Evolutionary conservation across 805 yeast species (phyloP), one percentile per base, ranked within the genome.

Genomic region (Yarrowia divulgata): DNA sequence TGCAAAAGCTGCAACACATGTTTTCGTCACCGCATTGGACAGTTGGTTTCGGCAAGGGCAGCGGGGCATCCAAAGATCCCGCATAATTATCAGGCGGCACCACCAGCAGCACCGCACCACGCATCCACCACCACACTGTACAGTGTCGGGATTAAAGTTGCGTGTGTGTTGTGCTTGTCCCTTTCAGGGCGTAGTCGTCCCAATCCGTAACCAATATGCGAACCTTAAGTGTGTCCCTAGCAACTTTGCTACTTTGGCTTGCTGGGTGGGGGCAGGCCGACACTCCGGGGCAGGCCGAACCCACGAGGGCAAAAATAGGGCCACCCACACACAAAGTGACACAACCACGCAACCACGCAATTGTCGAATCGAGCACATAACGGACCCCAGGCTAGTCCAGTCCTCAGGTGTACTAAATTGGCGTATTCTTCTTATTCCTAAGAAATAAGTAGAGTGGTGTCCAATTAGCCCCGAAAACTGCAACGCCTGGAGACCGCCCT

Each of bases 161-260:
- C 37, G 16, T 10, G 40, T 18, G n/a, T 58, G 64, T 58, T 40
- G 49, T 34, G 49, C 49, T 58, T 58, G 40, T 43, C 52, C 66
- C 52, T 43, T 45, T 60, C 43, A 43, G 52, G 42, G 52, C 42
- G 52, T 18, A 18, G 18, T 18, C 34, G 45, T 60, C 66, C 66
- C 52, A 45, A 60, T 43, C 34, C 66, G 66, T 60, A 60, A 60
- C 66, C 52, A 43, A 60, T 60, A 43, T 60, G 40, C 66, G 19
- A 60, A 58, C 64, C 46, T 60, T 60, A 45, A 57, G 19, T 29
- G 3, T 13, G 66, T 29, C 45, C n/a, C 50, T 58, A 58, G 64
- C 64, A 58, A 58, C 64, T 43, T 60, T 60, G 66, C 66, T 60
- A 60, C 18, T 57, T 58, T 58, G 49, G 66, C 34, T 58, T 58